Base-by-base conservation (phyloP, 1,139 yeast species). In the Tardiomyces blankii region DNA sequence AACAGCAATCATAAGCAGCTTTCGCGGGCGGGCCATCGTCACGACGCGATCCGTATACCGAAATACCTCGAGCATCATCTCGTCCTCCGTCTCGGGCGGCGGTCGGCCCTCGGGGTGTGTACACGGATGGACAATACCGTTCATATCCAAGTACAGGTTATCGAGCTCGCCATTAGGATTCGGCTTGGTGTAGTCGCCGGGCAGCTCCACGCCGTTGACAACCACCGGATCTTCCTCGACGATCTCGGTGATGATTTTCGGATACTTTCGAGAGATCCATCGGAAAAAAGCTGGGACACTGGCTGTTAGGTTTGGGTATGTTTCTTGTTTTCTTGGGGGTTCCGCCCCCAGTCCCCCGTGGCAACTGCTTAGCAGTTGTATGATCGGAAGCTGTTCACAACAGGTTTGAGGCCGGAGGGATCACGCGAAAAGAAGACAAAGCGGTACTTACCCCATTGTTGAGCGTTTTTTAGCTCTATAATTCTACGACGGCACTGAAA, bases 131-230 rank as follows among this genome's bases (percentile, higher is more conserved):
- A 93, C 73, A 67, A 93, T 91, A 40, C 97, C 89, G 67, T 93
- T 93, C 98, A 93, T 93, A 69, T 91, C 99, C 57, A 91, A 77
- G 60, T 91, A 91, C 53, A 91, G 70, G 60, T 89, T 91, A 65
- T 93, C 99, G 51, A 88, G 69, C 66, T 91, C 98, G 21, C 97
- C 98, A 66, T 93, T 93, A 13, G 95, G 96, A 61, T 93, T 93
- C 11, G 94, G 82, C 48, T 78, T 78, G 38, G 78, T 64, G 62
- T 83, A 88, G 53, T 74, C 76, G 11, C 83, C 74, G 1, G 89
- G 93, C 47, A 76, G 75, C 38, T 69, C 70, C 12, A 74, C 71
- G 13, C 80, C 86, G 51, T 80, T 80, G 12, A 77, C 74, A 2
- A 64, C 58, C 14, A 67, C 68, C 0, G 77, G 68, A 18, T 78